phyloP scores from a whole-genome alignment of 495 filamentous ascomycete species.

The Aspergillus egyptiacus region DNA sequence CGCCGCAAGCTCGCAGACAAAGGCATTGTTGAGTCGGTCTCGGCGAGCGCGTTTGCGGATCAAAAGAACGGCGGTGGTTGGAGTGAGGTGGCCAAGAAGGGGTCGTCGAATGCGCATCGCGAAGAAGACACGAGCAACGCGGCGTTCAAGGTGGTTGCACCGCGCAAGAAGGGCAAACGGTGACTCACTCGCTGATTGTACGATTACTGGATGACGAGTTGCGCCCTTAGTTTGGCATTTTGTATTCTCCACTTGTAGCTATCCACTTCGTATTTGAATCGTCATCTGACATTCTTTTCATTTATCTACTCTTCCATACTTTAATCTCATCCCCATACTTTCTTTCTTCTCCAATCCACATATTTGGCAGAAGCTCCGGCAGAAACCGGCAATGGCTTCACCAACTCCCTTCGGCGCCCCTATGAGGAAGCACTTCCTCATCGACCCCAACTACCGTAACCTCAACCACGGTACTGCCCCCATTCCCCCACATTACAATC shows the following conservation, averaged over 20 bases:
- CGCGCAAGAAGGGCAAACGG: conserved; percentile 89
- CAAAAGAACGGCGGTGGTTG: conserved; percentile 63
- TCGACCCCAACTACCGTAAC: conserved; percentile 61
- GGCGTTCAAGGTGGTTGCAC: conserved; percentile 81
- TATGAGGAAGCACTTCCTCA: conserved; percentile 64
- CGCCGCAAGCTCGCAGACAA: conserved; percentile 88
- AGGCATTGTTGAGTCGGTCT: conserved; percentile 62
- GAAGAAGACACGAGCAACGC: conserved; percentile 50
- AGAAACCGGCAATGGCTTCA: conserved; percentile 1
- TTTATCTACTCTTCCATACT: neutral
- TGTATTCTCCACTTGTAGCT: conserved; percentile 3
- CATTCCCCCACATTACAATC: neutral
- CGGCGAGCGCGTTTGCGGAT: conserved; percentile 38
- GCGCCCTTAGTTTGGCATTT: neutral
- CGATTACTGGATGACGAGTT: neutral
- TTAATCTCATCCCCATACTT: neutral
- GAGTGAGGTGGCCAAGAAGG: conserved; percentile 98
- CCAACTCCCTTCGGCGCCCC: conserved; percentile 49
- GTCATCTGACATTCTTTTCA: neutral
- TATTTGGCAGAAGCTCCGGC: neutral
- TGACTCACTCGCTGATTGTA: conserved; percentile 22
- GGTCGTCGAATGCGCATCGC: conserved; percentile 43
- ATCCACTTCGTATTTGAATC: neutral
- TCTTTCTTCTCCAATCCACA: conserved; percentile 2
- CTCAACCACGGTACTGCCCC: conserved; percentile 69